Evolutionary conservation across 1,284 basidiomycete genomes (phyloP), one percentile per base, ranked within the genome.

Genomic region (Ganoderma lucidum): DNA sequence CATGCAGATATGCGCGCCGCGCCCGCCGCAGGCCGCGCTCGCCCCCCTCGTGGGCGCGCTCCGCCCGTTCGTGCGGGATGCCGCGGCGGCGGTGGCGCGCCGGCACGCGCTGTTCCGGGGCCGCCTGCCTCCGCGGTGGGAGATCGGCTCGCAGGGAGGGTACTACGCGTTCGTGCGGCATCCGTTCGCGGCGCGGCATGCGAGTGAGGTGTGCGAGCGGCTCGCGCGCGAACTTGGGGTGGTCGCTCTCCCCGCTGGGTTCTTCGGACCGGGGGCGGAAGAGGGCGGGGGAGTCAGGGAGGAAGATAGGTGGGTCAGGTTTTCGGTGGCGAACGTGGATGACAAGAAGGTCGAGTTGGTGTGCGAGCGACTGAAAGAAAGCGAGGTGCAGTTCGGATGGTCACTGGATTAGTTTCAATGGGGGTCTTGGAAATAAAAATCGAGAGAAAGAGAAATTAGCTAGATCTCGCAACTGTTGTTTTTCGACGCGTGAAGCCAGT

Each of bases 261-360:
- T 95, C 80, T 96, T 96, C 81, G 81, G 77, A 39, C 79, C 81
- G 28, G 77, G 77, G 44, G 71, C 66, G 3, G 76, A 77, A 63
- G 69, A 78, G 59, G 76, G 73, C 3, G 79, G 73, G 70, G 79
- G 67, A 66, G 78, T 79, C 64, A 78, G 79, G 73, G 83, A 86
- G 30, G 79, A 80, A 64, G 83, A 85, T 66, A 79, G 86, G 62
- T 95, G 90, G 90, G 82, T 95, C 17, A 83, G 94, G 71, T 93
- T 95, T 78, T 93, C 93, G 8, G 90, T 96, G 4, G 93, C 93
- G n/a, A 96, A 95, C 78, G 88, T 95, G 23, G 83, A 85, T 51
- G 90, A 93, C 65, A 87, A 87, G 48, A 85, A 87, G 71, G 85
- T 95, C 0, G 75, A 79, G 69, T 77, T 80, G 62, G 89, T 92